A percentile compares a stretch with the other conserved stretches of the same genome.
These are phyloP conservation scores for Magnolia officinalis DNA, from an alignment of 164 flowering plant species.

Conservation along the genomic window DNA sequence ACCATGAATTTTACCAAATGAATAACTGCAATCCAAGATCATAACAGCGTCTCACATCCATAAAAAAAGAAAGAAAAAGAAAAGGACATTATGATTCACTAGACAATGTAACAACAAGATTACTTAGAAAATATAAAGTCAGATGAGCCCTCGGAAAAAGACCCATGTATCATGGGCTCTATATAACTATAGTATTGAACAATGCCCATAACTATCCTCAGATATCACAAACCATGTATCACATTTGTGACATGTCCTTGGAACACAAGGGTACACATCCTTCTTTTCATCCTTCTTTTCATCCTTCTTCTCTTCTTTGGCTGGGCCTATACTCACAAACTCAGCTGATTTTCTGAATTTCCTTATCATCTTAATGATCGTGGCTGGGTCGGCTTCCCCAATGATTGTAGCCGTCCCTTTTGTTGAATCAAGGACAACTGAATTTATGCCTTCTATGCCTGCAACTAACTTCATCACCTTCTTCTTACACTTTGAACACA, in stretches of 20 bases:
- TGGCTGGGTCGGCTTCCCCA: slow-evolving; percentile 54
- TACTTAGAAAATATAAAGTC: background rate
- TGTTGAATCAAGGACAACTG: slow-evolving; percentile 49
- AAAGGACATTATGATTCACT: background rate
- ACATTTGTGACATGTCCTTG: slow-evolving; percentile 45
- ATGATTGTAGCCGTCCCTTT: slow-evolving; percentile 43
- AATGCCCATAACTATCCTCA: slow-evolving; percentile 28
- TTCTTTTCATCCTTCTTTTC: slow-evolving; percentile 42
- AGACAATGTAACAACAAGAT: background rate
- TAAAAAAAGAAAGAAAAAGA: background rate
- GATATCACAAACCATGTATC: slow-evolving; percentile 47
- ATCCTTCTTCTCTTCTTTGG: slow-evolving; percentile 41
- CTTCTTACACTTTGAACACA: slow-evolving; percentile 54
- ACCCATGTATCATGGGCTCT: background rate
- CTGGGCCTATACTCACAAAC: slow-evolving; percentile 43
- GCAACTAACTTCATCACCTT: slow-evolving; percentile 60
- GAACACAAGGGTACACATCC: slow-evolving; percentile 18
- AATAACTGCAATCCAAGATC: background rate
- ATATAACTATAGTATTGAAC: slow-evolving; percentile 35
- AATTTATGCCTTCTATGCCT: slow-evolving; percentile 50
- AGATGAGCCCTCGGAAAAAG: background rate
- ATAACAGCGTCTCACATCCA: background rate
- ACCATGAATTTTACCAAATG: background rate
- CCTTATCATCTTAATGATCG: slow-evolving; percentile 44
- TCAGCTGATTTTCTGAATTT: slow-evolving; percentile 42